These are phyloP conservation scores for Calendula officinalis DNA, from an alignment of 129 eudicot genomes.

Conservation along the genomic window DNA sequence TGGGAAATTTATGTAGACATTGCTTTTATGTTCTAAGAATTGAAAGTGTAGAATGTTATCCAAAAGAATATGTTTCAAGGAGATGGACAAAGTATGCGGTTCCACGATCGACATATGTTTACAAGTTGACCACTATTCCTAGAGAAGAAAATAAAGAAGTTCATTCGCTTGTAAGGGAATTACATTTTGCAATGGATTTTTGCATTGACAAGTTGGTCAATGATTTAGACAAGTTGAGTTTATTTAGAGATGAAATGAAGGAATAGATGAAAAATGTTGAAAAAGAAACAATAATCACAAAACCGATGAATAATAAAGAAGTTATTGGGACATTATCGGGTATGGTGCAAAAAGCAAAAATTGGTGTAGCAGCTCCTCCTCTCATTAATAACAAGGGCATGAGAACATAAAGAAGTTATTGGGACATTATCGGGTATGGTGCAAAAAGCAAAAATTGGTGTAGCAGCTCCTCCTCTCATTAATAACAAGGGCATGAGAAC, in stretches of 20 bases:
- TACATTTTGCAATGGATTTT: too few relatives aligned
- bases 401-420: too few relatives aligned
- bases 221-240: too few relatives aligned
- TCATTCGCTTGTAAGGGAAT: neutral
- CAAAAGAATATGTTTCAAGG: neutral
- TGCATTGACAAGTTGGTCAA: too few relatives aligned
- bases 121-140: too few relatives aligned
- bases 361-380: too few relatives aligned
- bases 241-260: too few relatives aligned
- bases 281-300: too few relatives aligned
- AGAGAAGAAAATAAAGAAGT: neutral
- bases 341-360: too few relatives aligned
- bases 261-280: neutral
- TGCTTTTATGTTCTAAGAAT: neutral
- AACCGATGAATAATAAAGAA: too few relatives aligned
- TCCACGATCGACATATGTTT: neutral
- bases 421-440: neutral
- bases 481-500: neutral
- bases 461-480: neutral
- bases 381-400: too few relatives aligned
- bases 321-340: too few relatives aligned
- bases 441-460: neutral
- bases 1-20: neutral
- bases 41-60: neutral
- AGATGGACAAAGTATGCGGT: neutral